Conservation (phyloP, 768 basidiomycete genomes). For the Lactarius indigo region DNA sequence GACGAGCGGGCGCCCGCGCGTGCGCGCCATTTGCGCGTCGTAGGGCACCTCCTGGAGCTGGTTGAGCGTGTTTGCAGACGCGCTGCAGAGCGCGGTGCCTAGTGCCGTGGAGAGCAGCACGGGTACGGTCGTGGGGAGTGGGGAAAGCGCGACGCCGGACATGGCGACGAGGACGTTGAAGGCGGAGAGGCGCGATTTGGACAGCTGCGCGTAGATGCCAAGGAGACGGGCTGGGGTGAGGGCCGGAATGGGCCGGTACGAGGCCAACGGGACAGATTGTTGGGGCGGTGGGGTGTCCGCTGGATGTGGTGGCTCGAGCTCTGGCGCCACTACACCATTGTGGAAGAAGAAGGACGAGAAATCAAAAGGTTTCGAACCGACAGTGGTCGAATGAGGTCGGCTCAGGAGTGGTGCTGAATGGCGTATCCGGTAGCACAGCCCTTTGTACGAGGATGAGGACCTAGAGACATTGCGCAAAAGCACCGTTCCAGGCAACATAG, state of each 20-base stretch:
- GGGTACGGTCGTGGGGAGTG: conserved; percentile 78
- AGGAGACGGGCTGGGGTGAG: conserved; percentile 53
- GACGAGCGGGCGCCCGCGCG: conserved; percentile 82
- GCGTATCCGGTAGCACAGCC: conserved; percentile 6
- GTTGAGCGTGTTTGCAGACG: conserved; percentile 92
- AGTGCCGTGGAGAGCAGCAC: conserved; percentile 82
- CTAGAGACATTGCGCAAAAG: conserved; percentile 7
- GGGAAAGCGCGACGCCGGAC: conserved; percentile 90
- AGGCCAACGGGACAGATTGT: conserved; percentile 20
- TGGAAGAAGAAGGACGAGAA: conserved; percentile 22
- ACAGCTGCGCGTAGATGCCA: conserved; percentile 72
- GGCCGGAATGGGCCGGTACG: conserved; percentile 30
- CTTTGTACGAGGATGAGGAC: neutral
- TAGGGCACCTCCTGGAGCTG: conserved; percentile 93
- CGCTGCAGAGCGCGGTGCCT: conserved; percentile 87
- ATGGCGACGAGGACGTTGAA: conserved; percentile 87
- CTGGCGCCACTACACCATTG: neutral
- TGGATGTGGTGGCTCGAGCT: neutral
- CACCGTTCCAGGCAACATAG: conserved; percentile 1
- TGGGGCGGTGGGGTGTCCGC: conserved; percentile 3
- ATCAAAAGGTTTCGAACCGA: conserved; percentile 5
- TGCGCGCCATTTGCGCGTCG: conserved; percentile 95
- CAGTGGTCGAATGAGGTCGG: conserved; percentile 5
- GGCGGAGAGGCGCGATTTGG: conserved; percentile 79
- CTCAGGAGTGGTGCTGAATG: conserved; percentile 20